Evolutionary conservation across 306 rosid species (phyloP), one percentile per base, ranked within the genome.

Genomic region (Ormosia semicastrata): DNA sequence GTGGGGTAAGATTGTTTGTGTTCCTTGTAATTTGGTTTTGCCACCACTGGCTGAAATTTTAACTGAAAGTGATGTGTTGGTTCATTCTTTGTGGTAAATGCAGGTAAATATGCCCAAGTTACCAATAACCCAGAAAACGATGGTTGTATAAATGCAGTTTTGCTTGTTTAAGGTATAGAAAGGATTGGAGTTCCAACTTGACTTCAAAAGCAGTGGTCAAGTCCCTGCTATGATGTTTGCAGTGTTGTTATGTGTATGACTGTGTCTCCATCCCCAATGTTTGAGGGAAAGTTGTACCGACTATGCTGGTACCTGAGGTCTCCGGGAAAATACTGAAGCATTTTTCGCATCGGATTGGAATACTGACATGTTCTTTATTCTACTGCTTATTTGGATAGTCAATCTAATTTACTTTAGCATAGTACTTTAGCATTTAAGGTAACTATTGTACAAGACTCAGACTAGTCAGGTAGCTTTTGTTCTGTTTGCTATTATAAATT

Each of bases 101-200:
- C 89, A 93, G 98, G 99, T 76, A 95, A 95, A 83, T 93, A 93
- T 81, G 98, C 99, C 41, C 99, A 95, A 82, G 98, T 95, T 75
- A 95, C 97, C 5, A 95, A 93, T 75, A 90, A 95, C 79, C 98
- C 97, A 4, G 99, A 95, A 86, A 95, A 93, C 34, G 99, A 95
- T 54, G 98, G 99, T 11, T 95, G 98, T 71, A 92, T 93, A 77
- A 95, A 93, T 73, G 99, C 89, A 29, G 97, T 90, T 76, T 83
- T 95, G 72, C 99, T 95, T 44, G 99, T 95, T 69, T 95, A 86
- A 86, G 69, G 75, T 50, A 7, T 17, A 76, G 34, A 11, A 53
- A 41, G 65, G 37, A 59, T 80, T 29, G 24, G 29, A 8, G 13
- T 44, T 46, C 79, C 58, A 59, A 50, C 34, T 8, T 68, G 64